These are phyloP conservation scores for Pestalotiopsis sp. DNA, from an alignment of 2,329 filamentous ascomycete genomes.

Conservation along the genomic window DNA sequence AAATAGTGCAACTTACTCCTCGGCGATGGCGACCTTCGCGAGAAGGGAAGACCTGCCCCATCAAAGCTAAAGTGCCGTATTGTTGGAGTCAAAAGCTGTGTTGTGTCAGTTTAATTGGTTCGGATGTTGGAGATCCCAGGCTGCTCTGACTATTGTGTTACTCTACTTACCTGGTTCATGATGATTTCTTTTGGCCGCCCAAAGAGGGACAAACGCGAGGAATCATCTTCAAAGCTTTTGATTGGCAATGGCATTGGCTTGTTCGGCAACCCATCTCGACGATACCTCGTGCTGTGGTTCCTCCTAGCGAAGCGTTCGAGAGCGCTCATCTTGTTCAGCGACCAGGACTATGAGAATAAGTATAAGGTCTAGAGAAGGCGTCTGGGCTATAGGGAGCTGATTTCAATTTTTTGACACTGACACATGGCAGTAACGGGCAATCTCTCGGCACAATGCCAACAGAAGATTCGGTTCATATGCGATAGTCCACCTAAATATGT, in stretches of 20 bases:
- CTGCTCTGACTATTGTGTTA: not conserved
- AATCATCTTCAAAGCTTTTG: slow-evolving; percentile 21
- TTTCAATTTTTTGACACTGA: not conserved
- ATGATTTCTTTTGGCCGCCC: slow-evolving; percentile 25
- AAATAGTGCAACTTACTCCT: slow-evolving; percentile 19
- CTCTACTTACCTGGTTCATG: slow-evolving; percentile 25
- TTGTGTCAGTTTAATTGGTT: not conserved
- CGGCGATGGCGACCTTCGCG: slow-evolving; percentile 20
- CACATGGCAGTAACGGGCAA: not conserved
- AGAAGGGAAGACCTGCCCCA: slow-evolving; percentile 21
- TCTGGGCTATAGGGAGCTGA: not conserved
- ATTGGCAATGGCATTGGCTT: slow-evolving; percentile 22
- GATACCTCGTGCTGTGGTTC: slow-evolving; percentile 21
- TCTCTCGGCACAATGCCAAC: not conserved
- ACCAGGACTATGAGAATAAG: not conserved
- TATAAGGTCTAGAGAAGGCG: not conserved
- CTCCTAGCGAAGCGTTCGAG: slow-evolving; percentile 25
- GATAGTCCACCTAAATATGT: not conserved
- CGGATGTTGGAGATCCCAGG: not conserved
- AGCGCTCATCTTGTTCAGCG: slow-evolving; percentile 20
- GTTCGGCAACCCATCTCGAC: slow-evolving; percentile 17
- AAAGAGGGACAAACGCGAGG: slow-evolving; percentile 18
- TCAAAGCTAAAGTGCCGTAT: slow-evolving; percentile 29
- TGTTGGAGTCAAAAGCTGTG: slow-evolving; percentile 29
- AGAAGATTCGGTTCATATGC: not conserved